These are phyloP conservation scores for Lunasporangiospora selenospora DNA, from an alignment of 192 early-diverging fungal species.

Conservation along the genomic window DNA sequence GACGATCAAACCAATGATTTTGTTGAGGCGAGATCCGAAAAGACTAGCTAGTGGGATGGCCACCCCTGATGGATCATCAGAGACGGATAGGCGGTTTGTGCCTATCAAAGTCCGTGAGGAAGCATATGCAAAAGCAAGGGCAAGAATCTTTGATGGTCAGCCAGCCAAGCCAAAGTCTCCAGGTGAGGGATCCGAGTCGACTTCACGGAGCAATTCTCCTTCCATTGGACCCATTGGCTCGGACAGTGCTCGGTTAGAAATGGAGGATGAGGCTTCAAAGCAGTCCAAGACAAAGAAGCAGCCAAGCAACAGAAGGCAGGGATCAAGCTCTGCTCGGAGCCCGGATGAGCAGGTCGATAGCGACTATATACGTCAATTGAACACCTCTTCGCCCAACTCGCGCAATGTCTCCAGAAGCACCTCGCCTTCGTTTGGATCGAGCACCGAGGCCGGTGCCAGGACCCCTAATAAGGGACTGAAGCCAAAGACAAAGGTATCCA, in stretches of 20 bases:
- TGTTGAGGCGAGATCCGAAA: conserved; percentile 52
- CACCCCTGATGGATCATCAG: conserved; percentile 43
- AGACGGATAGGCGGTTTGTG: conserved; percentile 51
- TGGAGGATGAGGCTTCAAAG: conserved; percentile 2
- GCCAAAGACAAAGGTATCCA: conserved; percentile 33
- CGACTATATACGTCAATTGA: conserved; percentile 10
- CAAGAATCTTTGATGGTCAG: conserved; percentile 70
- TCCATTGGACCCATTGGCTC: neutral
- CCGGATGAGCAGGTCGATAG: conserved; percentile 17
- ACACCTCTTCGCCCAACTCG: conserved; percentile 22
- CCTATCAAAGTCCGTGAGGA: conserved; percentile 71
- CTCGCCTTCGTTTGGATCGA: conserved; percentile 16
- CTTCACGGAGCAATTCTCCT: conserved; percentile 10
- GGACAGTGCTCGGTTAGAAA: conserved; percentile 6
- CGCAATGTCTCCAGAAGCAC: conserved; percentile 38
- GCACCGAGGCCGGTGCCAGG: too few species aligned
- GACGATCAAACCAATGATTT: conserved; percentile 49
- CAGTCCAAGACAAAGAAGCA: conserved; percentile 4
- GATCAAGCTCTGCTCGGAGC: conserved; percentile 7
- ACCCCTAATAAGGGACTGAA: conserved; percentile 6
- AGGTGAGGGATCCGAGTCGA: conserved; percentile 11
- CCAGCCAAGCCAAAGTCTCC: conserved; percentile 28
- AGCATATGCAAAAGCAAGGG: conserved; percentile 74
- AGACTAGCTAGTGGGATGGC: conserved; percentile 3
- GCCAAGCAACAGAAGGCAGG: conserved; percentile 10